Evolutionary conservation across 176 grass and related monocot species (phyloP).

Genomic region (Zizania latifolia): DNA sequence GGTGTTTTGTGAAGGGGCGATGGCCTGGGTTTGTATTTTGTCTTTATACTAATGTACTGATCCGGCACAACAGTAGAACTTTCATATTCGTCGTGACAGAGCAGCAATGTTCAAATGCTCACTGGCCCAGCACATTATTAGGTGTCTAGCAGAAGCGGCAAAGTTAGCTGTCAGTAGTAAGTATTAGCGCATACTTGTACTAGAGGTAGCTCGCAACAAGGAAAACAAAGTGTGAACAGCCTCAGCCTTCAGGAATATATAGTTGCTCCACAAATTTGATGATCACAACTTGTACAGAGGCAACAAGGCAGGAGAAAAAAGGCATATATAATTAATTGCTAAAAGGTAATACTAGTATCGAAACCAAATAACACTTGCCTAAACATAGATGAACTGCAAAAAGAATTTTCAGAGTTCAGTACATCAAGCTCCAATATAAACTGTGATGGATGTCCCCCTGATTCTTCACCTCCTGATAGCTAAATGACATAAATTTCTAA

Average conservation of each 20-base stretch:
- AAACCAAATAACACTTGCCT: slow-evolving; percentile 55
- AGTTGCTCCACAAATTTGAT: background rate
- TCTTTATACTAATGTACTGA: no score
- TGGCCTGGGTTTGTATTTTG: no score
- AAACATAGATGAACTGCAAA: slow-evolving; percentile 78
- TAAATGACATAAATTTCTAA: slow-evolving; percentile 50
- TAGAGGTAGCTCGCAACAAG: background rate
- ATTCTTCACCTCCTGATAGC: no score
- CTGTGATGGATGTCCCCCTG: slow-evolving; percentile 57
- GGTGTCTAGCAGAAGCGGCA: no score
- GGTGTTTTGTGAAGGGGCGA: no score
- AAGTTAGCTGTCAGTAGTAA: background rate
- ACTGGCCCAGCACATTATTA: background rate
- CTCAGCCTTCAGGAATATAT: no score
- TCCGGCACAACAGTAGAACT: no score
- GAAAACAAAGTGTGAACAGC: no score
- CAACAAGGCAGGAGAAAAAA: slow-evolving; percentile 17
- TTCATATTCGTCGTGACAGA: background rate
- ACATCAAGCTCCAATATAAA: slow-evolving; percentile 69
- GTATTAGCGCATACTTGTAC: background rate
- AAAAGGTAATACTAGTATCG: slow-evolving; percentile 36
- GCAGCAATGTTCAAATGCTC: background rate
- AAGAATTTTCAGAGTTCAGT: slow-evolving; percentile 72
- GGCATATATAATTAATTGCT: slow-evolving; percentile 21
- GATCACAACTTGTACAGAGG: slow-evolving; percentile 24